Percentiles rank a stretch among this genome's conserved stretches.
These are phyloP conservation scores for Chlamydomonas asymmetrica DNA, from an alignment of 139 green algal genomes.

Conservation along the genomic window DNA sequence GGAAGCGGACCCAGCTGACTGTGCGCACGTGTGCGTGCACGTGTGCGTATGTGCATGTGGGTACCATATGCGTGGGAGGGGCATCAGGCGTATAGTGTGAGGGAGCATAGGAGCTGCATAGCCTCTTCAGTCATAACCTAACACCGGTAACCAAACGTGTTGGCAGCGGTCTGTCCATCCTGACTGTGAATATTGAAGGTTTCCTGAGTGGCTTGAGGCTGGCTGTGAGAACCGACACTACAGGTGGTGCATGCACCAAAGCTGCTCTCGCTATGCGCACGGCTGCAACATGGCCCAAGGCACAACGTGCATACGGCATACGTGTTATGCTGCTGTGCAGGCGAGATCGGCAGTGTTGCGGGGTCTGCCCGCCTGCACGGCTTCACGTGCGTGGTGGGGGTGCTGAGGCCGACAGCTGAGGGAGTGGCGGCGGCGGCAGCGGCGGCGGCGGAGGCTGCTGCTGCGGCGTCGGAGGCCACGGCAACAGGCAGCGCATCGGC, in stretches of 20 bases:
- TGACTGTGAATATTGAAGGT: no score
- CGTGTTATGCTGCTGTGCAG: slow-evolving; percentile 13
- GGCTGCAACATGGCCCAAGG: no score
- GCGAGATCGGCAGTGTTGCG: slow-evolving; percentile 59
- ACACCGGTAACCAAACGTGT: no score
- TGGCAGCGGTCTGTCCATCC: no score
- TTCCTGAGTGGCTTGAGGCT: no score
- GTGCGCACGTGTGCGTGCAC: no score
- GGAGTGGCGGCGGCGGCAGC: not conserved
- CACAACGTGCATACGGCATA: not conserved
- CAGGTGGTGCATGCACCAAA: not conserved
- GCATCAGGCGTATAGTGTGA: not conserved
- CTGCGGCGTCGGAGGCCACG: no score
- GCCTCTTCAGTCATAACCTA: no score
- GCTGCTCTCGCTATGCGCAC: no score
- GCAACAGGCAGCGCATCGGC: no score
- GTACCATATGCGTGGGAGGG: not conserved
- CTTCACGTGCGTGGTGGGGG: slow-evolving; percentile 56
- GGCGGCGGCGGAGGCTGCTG: not conserved
- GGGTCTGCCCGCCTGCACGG: slow-evolving; percentile 54
- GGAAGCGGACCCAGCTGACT: not conserved
- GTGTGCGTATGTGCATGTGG: no score
- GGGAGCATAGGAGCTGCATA: not conserved
- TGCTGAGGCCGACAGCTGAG: slow-evolving; percentile 29
- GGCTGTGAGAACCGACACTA: not conserved